Base-by-base conservation (phyloP, 2,329 filamentous ascomycete species). In the Hymenoscyphus repandus region DNA sequence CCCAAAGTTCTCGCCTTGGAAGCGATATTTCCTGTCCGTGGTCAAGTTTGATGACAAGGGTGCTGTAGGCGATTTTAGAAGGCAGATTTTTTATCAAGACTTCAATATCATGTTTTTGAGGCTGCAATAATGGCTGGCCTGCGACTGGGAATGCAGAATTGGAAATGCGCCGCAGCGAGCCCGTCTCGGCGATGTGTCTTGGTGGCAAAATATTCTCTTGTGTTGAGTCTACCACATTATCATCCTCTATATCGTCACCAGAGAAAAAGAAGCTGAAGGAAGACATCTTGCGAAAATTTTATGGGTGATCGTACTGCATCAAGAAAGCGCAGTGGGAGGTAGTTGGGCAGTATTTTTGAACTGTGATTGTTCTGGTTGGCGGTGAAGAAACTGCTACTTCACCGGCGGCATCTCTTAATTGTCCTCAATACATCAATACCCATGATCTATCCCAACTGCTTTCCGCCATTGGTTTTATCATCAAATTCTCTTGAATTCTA, bases 1-100 rank as follows among this genome's bases (percentile, higher is more conserved):
- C 88, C 80, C 88, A 92, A 41, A 93, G 74, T 66, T 91, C 88
- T 52, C 88, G 79, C 36, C 88, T 80, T 0, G 87, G 87, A 6
- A 93, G 72, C 34, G 67, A 69, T 9, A 85, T 64, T 2, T 62
- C 69, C 42, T 71, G 69, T 9, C 76, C 76, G 54, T 79, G 74
- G 39, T 85, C 83, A 5, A 85, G 76, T 17, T 74, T 72, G 45
- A 90, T 76, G 6, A 72, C 69, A 15, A 90, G 69, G 11, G 74
- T 75, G 60, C 77, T 74, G 68, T 85, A 92, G 15, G 85, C 83
- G 49, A 93, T 77, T 67, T 88, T 88, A 49, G 85, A 87, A 0
- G 88, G 88, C 41, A 92, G 74, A 50, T 68, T 68, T 2, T 72
- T 67, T n/a, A 85, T 68, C 65, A 85, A 73, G 3, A 69, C 62